Conservation (phyloP, 257 asterid species). For the Sherardia arvensis region DNA sequence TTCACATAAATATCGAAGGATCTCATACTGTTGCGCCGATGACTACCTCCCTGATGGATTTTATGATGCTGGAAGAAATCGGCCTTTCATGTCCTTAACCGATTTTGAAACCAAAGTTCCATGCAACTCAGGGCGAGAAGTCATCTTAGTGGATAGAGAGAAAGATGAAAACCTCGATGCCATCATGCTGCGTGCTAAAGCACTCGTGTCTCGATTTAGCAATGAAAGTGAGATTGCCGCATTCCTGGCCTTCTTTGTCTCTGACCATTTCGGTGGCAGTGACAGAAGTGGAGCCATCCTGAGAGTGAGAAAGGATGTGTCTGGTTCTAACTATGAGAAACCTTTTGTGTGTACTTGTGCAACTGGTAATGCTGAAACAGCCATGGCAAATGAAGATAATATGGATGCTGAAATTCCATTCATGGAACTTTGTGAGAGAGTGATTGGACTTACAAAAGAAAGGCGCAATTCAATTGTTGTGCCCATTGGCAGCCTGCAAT, state of each 20-base stretch:
- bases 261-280: conserved; percentile 97
- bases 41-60: conserved; percentile 86
- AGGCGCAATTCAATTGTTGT: conserved; percentile 53
- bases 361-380: conserved; percentile 36
- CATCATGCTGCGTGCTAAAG: conserved; percentile 56
- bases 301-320: conserved; percentile 58
- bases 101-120: conserved; percentile 43
- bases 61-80: conserved; percentile 92
- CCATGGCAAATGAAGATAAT: conserved; percentile 18
- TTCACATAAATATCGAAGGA: conserved; percentile 60
- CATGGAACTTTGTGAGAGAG: conserved; percentile 55
- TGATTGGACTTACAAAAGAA: conserved; percentile 53
- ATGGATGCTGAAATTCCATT: conserved; percentile 29
- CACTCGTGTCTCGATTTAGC: conserved; percentile 43
- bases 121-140: conserved; percentile 55
- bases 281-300: conserved; percentile 53
- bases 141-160: conserved; percentile 75
- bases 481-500: conserved; percentile 82
- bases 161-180: conserved; percentile 80
- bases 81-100: conserved; percentile 65
- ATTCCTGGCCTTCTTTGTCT: conserved; percentile 81
- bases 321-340: conserved; percentile 55
- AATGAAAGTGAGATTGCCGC: conserved; percentile 51
- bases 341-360: conserved; percentile 89
- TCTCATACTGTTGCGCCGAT: conserved; percentile 61